These are phyloP conservation scores for Bimuria novae-zelandiae DNA, from an alignment of 2,329 filamentous ascomycete species.

Conservation along the genomic window DNA sequence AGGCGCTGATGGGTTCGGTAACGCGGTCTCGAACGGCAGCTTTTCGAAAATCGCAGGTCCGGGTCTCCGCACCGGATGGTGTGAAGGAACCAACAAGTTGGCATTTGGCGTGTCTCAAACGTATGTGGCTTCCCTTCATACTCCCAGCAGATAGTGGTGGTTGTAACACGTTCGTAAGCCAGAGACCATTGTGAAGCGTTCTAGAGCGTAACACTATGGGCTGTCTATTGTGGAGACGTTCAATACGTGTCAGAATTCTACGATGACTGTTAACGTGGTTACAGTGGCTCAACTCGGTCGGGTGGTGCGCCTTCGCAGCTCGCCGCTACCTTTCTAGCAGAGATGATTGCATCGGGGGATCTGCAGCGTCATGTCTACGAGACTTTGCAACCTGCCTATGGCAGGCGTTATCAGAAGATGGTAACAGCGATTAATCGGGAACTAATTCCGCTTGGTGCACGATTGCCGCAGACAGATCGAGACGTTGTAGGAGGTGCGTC, in stretches of 20 bases:
- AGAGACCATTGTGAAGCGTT: constrained; percentile 2
- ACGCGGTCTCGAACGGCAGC: constrained; percentile 82
- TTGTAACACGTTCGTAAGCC: constrained; percentile 1
- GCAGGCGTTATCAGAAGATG: constrained; percentile 59
- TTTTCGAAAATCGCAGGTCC: constrained; percentile 89
- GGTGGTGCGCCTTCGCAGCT: constrained; percentile 66
- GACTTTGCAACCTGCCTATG: constrained; percentile 61
- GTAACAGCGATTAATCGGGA: constrained; percentile 62
- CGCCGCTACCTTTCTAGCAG: constrained; percentile 60
- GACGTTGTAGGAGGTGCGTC: constrained; percentile 68
- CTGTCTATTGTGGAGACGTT: background rate
- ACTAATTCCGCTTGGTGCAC: constrained; percentile 67
- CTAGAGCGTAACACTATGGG: constrained; percentile 2
- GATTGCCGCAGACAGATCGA: constrained; percentile 49
- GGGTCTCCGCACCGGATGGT: constrained; percentile 86
- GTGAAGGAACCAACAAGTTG: constrained; percentile 70
- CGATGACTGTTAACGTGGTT: constrained; percentile 25
- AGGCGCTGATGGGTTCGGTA: constrained; percentile 68
- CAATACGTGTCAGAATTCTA: constrained; percentile 2
- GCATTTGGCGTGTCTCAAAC: constrained; percentile 63
- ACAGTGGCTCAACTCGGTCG: constrained; percentile 61
- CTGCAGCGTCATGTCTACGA: constrained; percentile 59
- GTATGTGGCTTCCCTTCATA: constrained; percentile 47
- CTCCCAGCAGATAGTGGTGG: background rate
- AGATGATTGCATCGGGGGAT: constrained; percentile 57